phyloP scores from a whole-genome alignment of 179 eudicot genomes.

The Vitellaria paradoxa region DNA sequence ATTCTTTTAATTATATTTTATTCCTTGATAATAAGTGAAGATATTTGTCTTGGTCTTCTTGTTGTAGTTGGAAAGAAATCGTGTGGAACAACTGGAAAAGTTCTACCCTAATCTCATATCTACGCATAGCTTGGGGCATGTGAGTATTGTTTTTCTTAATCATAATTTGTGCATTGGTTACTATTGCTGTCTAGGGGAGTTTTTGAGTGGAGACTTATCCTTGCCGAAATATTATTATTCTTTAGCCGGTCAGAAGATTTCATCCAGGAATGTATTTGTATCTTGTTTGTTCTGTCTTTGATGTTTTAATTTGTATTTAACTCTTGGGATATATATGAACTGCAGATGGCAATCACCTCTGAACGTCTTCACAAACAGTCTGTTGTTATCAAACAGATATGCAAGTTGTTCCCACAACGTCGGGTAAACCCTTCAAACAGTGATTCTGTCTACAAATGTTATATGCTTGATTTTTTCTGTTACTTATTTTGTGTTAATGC shows the following conservation, averaged over 20 bases:
- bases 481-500: not conserved
- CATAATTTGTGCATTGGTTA: not conserved
- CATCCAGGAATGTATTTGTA: not conserved
- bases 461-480: not conserved
- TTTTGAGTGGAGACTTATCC: not conserved
- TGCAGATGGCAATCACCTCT: conserved; percentile 95
- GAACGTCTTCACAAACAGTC: conserved; percentile 95
- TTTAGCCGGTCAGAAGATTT: not conserved
- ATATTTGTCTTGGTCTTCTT: conserved; percentile 14
- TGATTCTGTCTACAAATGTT: not conserved
- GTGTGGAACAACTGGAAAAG: conserved; percentile 84
- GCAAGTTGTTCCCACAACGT: conserved; percentile 92
- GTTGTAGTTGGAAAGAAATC: conserved; percentile 76
- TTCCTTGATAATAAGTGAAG: not conserved
- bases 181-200: not conserved
- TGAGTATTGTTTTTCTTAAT: conserved; percentile 31
- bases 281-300: not conserved
- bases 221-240: not conserved
- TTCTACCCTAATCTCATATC: conserved; percentile 82
- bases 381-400: conserved; percentile 80
- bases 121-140: conserved; percentile 90
- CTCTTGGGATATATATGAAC: conserved; percentile 21
- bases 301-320: conserved; percentile 18
- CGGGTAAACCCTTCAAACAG: conserved; percentile 49
- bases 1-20: too few relatives aligned